These are phyloP conservation scores for Botrytis cinerea DNA, from an alignment of 2,329 filamentous ascomycete genomes.

Conservation along the genomic window DNA sequence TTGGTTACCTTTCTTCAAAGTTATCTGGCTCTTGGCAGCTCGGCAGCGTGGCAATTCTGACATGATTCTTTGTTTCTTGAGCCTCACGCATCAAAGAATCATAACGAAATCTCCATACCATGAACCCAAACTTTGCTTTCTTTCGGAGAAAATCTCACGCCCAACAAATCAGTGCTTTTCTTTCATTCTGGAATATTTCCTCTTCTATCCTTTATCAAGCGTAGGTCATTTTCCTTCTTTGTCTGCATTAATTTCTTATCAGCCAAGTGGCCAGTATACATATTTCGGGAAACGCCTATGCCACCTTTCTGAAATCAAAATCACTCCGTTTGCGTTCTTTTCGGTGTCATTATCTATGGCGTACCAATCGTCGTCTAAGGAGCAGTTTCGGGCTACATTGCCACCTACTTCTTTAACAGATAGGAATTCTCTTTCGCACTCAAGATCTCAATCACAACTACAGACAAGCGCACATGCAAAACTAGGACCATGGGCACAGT, in stretches of 20 bases:
- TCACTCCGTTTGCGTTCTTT: background rate
- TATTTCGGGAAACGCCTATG: background rate
- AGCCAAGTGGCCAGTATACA: background rate
- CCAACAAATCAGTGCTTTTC: background rate
- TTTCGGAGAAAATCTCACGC: background rate
- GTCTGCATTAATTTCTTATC: background rate
- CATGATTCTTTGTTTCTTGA: background rate
- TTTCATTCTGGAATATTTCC: background rate
- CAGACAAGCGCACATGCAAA: background rate
- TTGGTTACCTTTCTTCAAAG: background rate
- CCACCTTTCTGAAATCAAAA: background rate
- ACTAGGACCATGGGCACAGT: constrained; percentile 15
- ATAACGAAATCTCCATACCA: background rate
- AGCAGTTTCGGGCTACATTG: background rate
- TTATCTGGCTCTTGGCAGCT: background rate
- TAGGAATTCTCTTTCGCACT: background rate
- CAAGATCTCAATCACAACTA: background rate
- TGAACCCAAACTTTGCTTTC: background rate
- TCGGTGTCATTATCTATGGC: background rate
- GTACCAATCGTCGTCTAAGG: background rate
- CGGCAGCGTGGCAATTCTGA: background rate
- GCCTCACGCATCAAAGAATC: background rate
- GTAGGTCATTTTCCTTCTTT: background rate
- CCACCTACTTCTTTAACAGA: background rate
- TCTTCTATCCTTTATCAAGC: background rate